Base-by-base conservation (phyloP, 352 stramenopile genomes). In the Pythium insidiosum region DNA sequence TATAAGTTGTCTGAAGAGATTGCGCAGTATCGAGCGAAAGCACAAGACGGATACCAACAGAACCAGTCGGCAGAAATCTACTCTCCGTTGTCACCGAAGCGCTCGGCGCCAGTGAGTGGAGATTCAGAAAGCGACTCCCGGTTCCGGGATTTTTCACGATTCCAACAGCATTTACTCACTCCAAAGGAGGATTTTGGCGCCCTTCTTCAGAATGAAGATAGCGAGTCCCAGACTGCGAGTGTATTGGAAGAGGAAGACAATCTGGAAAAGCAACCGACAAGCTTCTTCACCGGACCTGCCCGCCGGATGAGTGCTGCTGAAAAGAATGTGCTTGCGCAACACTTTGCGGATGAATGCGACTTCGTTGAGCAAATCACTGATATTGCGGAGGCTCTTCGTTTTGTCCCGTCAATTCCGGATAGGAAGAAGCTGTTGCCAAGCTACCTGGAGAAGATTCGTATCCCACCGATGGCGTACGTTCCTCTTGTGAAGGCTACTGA, bases 311-410 rank as follows among this genome's bases (percentile, higher is more conserved):
- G 78, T 49, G 63, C 83, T 11, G 68, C 76, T 0, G 79, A 94
- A 54, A 89, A 92, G 52, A 81, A 70, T 2, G 61, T 92, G 9
- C 50, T 94, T 21, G 79, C 78, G 2, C 84, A 88, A 43, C 77
- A 91, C 47, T 94, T 93, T 47, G 74, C 70, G 10, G 80, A 90
- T 37, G 80, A 95, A 50, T 90, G 82, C 39, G 73, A 89, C 41
- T 95, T 95, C 43, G 83, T 95, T 6, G 66, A 94, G 59, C 81
- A 92, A 43, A 87, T 95, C 38, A 95, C 82, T 2, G 77, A 89
- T 38, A 88, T 94, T 48, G 76, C 83, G 0, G 83, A 95, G 41
- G 61, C 66, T 2, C 50, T 95, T 34, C 78, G 84, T 4, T 91
- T 93, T 28, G 74, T 95, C n/a, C 69, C 78, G 11, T 79, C 73